Evolutionary conservation across 108 stramenopile species (phyloP), one percentile per base, ranked within the genome.

Genomic region (Schizochytrium sp.): DNA sequence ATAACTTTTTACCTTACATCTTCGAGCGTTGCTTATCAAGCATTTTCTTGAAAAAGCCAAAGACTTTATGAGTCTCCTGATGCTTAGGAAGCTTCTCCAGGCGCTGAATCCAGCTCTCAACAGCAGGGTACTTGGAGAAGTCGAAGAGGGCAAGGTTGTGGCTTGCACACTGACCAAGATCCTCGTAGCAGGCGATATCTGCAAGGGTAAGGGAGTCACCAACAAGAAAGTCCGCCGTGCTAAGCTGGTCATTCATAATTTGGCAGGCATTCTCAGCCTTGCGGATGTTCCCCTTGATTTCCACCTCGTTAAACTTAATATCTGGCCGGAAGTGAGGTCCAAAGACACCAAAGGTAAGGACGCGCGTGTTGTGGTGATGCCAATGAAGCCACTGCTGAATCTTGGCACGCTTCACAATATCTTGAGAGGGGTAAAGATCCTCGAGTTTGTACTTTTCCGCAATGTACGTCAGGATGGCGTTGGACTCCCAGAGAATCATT

Each of bases 351-450:
- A 55, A 55, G 0, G 76, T 55, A 28, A 83, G 55, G 0, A 83
- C 47, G 45, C 76, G 76, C 17, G 76, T 38, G 76, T 83, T 83
- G 76, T 83, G 76, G 53, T 83, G 76, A 40, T 83, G 76, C 76
- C 76, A 83, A 53, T 83, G 19, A 47, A 83, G 49, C 76, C 76
- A 83, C 47, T 83, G 76, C 3, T 83, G 47, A 47, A 83, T 53
- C 76, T 83, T 83, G 76, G 76, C 76, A 53, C 76, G 76, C 76
- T 17, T 38, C 10, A 7, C 76, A 42, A 83, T 47, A 40, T 83
- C 76, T 42, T 83, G 38, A 2, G 28, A 28, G 17, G 76, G 76
- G 76, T 83, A 83, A 10, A 83, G 47, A 5, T 83, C 76, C 2
- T 42, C 5, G 17, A 83, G 0, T 8, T 55, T 55, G 76, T 38